phyloP scores from a whole-genome alignment of 208 protist species.

The Leishmania lainsoni region DNA sequence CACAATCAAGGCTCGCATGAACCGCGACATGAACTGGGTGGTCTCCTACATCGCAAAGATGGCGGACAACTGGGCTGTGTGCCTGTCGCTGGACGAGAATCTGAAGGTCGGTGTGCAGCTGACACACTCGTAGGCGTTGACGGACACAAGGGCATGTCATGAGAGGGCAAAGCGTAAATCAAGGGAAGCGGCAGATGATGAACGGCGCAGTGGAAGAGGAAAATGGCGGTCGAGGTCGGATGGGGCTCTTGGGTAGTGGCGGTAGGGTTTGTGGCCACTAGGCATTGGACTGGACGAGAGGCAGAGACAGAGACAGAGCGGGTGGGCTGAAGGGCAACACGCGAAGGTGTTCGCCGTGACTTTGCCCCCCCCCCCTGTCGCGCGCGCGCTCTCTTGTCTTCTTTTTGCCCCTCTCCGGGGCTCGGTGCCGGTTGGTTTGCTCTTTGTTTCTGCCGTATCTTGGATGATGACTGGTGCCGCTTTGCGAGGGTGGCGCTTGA shows the following conservation, averaged over 20 bases:
- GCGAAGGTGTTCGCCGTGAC: not conserved
- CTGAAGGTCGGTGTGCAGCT: slow-evolving; percentile 66
- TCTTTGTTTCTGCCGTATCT: not conserved
- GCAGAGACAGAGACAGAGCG: not conserved
- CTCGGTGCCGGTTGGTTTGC: not conserved
- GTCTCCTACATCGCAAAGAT: slow-evolving; percentile 67
- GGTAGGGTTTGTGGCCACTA: not conserved
- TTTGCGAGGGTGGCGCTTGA: not conserved
- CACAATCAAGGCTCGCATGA: slow-evolving; percentile 68
- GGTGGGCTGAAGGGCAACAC: not conserved
- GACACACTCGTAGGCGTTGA: slow-evolving; percentile 58
- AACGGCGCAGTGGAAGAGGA: not conserved
- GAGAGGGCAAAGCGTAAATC: not conserved
- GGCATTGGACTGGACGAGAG: not conserved
- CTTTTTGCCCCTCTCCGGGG: not conserved
- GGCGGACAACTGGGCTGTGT: slow-evolving; percentile 68
- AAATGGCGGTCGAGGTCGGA: not conserved
- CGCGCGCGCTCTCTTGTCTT: too few species aligned
- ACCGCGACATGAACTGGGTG: slow-evolving; percentile 63
- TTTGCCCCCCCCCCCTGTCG: not conserved
- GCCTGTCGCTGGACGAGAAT: slow-evolving; percentile 66
- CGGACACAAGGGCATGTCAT: not conserved
- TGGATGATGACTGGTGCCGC: not conserved
- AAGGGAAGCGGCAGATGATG: not conserved
- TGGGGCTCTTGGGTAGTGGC: not conserved